A percentile compares a stretch with the other conserved stretches of the same genome.
Evolutionary conservation across 2,329 filamentous ascomycete species (phyloP).

Genomic region (Thermothelomyces thermophilus): DNA sequence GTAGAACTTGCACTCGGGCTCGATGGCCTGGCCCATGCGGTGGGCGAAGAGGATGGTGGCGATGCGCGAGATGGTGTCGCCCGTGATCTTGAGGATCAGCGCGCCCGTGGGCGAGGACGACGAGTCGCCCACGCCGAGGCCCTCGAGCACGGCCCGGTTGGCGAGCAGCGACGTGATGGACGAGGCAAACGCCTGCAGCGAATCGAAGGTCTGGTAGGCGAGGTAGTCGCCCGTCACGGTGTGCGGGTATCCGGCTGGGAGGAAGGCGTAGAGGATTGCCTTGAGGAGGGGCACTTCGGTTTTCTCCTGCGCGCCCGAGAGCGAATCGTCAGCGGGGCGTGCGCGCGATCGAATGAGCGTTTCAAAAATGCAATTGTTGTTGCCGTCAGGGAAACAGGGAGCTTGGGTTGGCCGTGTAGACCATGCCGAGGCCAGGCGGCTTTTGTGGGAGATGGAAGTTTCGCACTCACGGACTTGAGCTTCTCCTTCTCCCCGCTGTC

Average conservation of each 20-base stretch:
- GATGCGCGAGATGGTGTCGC: conserved; percentile 72
- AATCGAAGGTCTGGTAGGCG: conserved; percentile 64
- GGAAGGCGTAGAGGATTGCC: conserved; percentile 60
- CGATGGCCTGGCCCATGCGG: conserved; percentile 71
- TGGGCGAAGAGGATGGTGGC: conserved; percentile 85
- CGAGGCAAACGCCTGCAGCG: conserved; percentile 76
- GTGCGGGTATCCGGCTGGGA: conserved; percentile 81
- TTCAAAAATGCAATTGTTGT: no score
- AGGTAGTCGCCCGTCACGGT: conserved; percentile 82
- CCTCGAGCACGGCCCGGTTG: conserved; percentile 72
- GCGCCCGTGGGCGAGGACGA: conserved; percentile 72
- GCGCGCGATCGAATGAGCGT: no score
- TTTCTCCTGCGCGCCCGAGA: conserved; percentile 27
- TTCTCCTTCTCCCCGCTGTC: conserved; percentile 21
- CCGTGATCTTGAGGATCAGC: conserved; percentile 73
- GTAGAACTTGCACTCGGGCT: conserved; percentile 87
- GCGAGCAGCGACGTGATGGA: conserved; percentile 75
- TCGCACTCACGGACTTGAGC: conserved; percentile 24
- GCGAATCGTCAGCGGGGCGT: no score
- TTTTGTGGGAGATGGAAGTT: not conserved
- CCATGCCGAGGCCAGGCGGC: no score
- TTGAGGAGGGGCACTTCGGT: conserved; percentile 33
- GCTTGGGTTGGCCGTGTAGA: no score
- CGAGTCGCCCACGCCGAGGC: conserved; percentile 76
- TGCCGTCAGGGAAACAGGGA: no score